These are phyloP conservation scores for Tulasnella sp. DNA, from an alignment of 768 basidiomycete species.

Conservation along the genomic window DNA sequence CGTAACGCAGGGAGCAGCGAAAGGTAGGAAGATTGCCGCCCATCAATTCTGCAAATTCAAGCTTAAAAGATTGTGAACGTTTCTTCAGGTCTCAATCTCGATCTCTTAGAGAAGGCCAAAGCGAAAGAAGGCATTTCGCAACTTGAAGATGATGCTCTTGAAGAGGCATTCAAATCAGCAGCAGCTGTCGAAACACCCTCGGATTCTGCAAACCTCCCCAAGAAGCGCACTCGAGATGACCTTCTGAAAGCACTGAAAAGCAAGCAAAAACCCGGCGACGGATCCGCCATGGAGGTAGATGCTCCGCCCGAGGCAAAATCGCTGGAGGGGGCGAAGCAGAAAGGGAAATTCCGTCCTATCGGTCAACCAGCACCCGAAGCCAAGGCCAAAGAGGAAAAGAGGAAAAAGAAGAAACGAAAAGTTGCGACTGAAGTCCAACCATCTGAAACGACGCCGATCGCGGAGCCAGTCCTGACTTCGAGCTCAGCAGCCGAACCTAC, in stretches of 20 bases:
- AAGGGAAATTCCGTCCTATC: constrained; percentile 25
- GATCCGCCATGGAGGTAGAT: constrained; percentile 4
- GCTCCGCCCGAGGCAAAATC: constrained; percentile 17
- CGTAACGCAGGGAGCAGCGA: constrained; percentile 51
- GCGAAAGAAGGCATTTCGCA: constrained; percentile 40
- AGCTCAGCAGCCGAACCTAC: background rate
- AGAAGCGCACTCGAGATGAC: constrained; percentile 71
- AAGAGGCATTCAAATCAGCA: constrained; percentile 44
- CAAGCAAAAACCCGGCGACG: constrained; percentile 30
- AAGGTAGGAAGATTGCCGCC: background rate
- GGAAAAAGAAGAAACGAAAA: constrained; percentile 53
- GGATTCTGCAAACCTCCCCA: constrained; percentile 25
- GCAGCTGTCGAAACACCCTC: constrained; percentile 6
- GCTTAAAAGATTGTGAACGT: background rate
- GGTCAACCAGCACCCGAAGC: constrained; percentile 24
- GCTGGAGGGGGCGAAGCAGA: constrained; percentile 24
- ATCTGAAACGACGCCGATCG: constrained; percentile 23
- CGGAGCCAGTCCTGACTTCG: constrained; percentile 19
- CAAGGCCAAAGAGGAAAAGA: constrained; percentile 28
- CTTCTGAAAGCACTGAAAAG: constrained; percentile 61
- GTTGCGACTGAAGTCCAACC: constrained; percentile 23
- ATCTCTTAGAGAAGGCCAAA: constrained; percentile 75
- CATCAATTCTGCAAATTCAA: background rate
- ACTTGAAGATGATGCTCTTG: constrained; percentile 62
- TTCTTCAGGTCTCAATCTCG: constrained; percentile 64